Evolutionary conservation across 176 grass and related monocot genomes (phyloP), one percentile per base, ranked within the genome.

Genomic region (Tuctoria greenei): DNA sequence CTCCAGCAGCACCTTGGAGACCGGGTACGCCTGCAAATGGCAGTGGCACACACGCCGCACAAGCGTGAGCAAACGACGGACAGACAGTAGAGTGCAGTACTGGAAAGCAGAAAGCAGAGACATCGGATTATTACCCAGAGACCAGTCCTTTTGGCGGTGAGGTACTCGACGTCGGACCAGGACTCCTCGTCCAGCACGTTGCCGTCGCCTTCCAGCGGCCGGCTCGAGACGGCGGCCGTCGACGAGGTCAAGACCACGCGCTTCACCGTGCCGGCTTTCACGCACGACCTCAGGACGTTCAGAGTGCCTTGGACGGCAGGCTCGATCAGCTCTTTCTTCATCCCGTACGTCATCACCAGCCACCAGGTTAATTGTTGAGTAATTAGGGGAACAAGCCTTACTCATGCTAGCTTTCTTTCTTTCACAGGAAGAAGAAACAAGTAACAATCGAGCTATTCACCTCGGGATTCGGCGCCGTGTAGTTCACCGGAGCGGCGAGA

Each of bases 401-500:
- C 12, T 13, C 44, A 46, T 16, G 45, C 45, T 47, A 5, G 31
- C 4, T 47, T 12, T 47, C 2, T n/a, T n/a, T n/a, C n/a, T n/a
- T n/a, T 16, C 42, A 44, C 9, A 41, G 9, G 31, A 46, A 10
- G 43, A 45, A 45, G 44, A 13, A 44, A 13, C 11, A 47, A 16
- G 0, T 4, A 47, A 47, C 4, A 5, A 16, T 13, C 13, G 4
- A 31, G 31, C 14, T 41, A 4, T 16, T 47, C 3, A 93, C 93
- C 84, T 96, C 81, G 7, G 89, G 89, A 4, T 92, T 73, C 5
- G 64, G 7, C 4, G 89, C 34, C 11, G 23, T 61, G 49, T 81
- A 4, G 67, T 88, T 90, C 58, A 92, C 86, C 2, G 92, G 84
- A 31, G 89, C 89, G 9, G 93, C 93, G 10, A 90, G 41, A 23